These are phyloP conservation scores for Pyrus bretschneideri DNA, from an alignment of 306 rosid genomes.

Conservation along the genomic window DNA sequence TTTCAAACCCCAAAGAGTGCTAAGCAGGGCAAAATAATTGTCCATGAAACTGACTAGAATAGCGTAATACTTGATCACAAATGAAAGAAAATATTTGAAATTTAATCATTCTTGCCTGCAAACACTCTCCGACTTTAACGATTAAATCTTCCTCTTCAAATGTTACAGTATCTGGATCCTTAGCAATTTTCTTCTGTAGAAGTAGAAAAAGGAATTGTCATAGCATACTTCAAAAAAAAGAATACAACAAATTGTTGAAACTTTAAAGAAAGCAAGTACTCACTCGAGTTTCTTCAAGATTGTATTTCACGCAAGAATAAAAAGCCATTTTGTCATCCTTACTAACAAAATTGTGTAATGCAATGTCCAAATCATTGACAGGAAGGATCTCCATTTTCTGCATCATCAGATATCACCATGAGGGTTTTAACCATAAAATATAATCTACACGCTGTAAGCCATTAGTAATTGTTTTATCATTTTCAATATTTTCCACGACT, in stretches of 20 bases:
- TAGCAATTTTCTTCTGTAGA: slow-evolving; percentile 62
- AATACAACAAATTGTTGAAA: slow-evolving; percentile 2
- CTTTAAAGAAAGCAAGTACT: slow-evolving; percentile 24
- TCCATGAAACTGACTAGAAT: not conserved
- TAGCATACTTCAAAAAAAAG: not conserved
- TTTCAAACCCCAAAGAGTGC: not conserved
- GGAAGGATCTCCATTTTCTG: slow-evolving; percentile 99
- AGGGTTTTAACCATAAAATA: slow-evolving; percentile 9
- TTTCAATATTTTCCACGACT: slow-evolving; percentile 14
- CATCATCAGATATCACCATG: slow-evolving; percentile 18
- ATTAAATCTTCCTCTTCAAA: slow-evolving; percentile 80
- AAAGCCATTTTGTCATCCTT: slow-evolving; percentile 94
- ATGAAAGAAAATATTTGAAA: not conserved
- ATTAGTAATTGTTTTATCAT: not conserved
- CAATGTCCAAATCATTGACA: slow-evolving; percentile 89
- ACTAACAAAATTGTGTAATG: slow-evolving; percentile 81
- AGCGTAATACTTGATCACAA: not conserved
- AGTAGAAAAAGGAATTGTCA: slow-evolving; percentile 22
- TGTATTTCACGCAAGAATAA: slow-evolving; percentile 64
- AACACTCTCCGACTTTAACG: slow-evolving; percentile 87
- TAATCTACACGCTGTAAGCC: not conserved
- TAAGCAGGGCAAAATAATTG: not conserved
- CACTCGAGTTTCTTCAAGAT: slow-evolving; percentile 87
- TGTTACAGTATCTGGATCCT: slow-evolving; percentile 53
- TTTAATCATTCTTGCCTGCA: slow-evolving; percentile 58